Conservation (phyloP, 1,139 yeast species). For the Saccharomyces hybrid region DNA sequence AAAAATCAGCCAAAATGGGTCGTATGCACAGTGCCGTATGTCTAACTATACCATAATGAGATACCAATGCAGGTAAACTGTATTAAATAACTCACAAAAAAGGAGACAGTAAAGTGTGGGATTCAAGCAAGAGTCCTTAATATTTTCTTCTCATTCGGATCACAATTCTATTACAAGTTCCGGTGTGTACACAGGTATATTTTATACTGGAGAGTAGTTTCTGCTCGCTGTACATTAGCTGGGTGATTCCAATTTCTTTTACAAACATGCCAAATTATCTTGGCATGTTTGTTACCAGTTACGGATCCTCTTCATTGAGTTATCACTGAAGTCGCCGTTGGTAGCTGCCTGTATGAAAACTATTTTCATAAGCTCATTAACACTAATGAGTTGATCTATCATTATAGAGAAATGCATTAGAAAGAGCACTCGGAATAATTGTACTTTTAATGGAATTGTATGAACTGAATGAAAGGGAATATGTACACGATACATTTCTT, state of each 20-base stretch:
- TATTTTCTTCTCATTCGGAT: constrained; percentile 19
- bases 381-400: neutral
- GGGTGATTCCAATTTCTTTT: constrained; percentile 30
- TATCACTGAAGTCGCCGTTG: neutral
- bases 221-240: constrained; percentile 25
- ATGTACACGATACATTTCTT: neutral
- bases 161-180: constrained; percentile 24
- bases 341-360: neutral
- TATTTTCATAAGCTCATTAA: neutral
- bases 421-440: neutral
- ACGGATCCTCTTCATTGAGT: too few relatives aligned
- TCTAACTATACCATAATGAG: constrained; percentile 18
- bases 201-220: constrained; percentile 8
- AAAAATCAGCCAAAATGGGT: constrained; percentile 55
- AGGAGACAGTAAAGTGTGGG: neutral
- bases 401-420: too few relatives aligned
- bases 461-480: neutral
- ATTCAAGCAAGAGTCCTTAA: neutral
- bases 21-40: constrained; percentile 77
- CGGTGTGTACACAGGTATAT: constrained; percentile 26
- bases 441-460: neutral
- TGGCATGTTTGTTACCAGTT: neutral
- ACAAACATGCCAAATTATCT: neutral
- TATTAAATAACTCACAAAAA: neutral
- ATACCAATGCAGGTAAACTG: neutral